phyloP scores from a whole-genome alignment of 2,329 filamentous ascomycete genomes.

The Neofusicoccum parvum region DNA sequence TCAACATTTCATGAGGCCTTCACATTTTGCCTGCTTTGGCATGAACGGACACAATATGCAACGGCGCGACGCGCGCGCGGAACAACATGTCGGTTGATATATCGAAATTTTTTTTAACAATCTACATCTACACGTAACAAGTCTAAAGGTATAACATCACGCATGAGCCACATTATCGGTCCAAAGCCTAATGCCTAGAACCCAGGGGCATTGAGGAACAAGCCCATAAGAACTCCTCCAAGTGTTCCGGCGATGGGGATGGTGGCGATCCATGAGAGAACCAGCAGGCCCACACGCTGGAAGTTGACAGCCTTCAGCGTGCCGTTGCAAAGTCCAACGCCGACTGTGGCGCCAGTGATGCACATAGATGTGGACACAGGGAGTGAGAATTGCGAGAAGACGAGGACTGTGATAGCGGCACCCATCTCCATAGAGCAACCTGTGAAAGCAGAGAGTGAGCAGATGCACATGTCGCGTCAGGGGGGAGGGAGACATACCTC shows the following conservation, averaged over 20 bases:
- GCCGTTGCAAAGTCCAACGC: slow-evolving; percentile 77
- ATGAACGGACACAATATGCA: too few relatives aligned
- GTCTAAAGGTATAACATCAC: too few relatives aligned
- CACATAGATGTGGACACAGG: slow-evolving; percentile 72
- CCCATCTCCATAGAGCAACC: slow-evolving; percentile 77
- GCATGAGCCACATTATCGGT: too few relatives aligned
- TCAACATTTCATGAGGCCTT: too few relatives aligned
- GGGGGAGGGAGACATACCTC: slow-evolving; percentile 35
- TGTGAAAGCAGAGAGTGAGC: slow-evolving; percentile 10
- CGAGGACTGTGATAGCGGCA: slow-evolving; percentile 72
- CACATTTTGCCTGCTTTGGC: too few relatives aligned
- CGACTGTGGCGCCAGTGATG: slow-evolving; percentile 77
- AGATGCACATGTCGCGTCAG: slow-evolving; percentile 10
- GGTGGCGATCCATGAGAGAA: slow-evolving; percentile 68
- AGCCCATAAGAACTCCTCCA: slow-evolving; percentile 48
- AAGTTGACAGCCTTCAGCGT: slow-evolving; percentile 72
- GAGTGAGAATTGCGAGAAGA: slow-evolving; percentile 75
- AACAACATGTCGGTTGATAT: too few relatives aligned
- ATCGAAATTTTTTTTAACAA: too few relatives aligned
- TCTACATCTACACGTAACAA: too few relatives aligned
- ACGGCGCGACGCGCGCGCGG: too few relatives aligned
- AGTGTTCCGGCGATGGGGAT: slow-evolving; percentile 64
- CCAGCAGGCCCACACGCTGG: slow-evolving; percentile 67
- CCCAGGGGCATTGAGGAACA: slow-evolving; percentile 59
- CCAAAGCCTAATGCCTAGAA: too few relatives aligned